A percentile compares a stretch with the other conserved stretches of the same genome.
Evolutionary conservation across 495 filamentous ascomycete genomes (phyloP).

Genomic region (Tuber calosporum): DNA sequence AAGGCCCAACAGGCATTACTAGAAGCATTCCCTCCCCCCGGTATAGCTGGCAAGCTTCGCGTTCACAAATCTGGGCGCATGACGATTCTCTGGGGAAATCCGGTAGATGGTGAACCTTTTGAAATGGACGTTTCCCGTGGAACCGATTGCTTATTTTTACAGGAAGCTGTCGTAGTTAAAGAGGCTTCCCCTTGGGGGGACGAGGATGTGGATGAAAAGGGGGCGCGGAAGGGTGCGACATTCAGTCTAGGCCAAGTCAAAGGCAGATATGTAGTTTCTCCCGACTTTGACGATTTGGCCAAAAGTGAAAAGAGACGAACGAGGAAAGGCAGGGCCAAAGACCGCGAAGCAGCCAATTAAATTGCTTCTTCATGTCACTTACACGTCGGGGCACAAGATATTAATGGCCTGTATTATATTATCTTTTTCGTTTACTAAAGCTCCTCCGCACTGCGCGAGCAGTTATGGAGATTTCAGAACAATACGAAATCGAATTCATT

Average conservation of each 20-base stretch:
- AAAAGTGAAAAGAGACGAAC: slow-evolving; percentile 9
- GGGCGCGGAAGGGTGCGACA: slow-evolving; percentile 34
- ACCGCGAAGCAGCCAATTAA: background rate
- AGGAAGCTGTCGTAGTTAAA: slow-evolving; percentile 40
- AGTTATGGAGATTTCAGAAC: background rate
- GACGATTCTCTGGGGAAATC: slow-evolving; percentile 32
- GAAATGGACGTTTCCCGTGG: slow-evolving; percentile 40
- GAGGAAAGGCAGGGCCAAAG: slow-evolving; percentile 15
- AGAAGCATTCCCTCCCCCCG: slow-evolving; percentile 34
- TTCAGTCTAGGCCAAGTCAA: slow-evolving; percentile 39
- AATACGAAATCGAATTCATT: background rate
- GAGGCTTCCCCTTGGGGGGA: slow-evolving; percentile 36
- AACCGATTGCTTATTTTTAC: slow-evolving; percentile 36
- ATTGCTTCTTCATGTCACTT: background rate
- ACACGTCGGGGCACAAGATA: background rate
- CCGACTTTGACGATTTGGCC: slow-evolving; percentile 32
- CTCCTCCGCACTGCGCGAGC: background rate
- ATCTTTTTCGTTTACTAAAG: background rate
- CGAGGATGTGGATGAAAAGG: slow-evolving; percentile 38
- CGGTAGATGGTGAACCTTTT: slow-evolving; percentile 26
- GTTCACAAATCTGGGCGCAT: slow-evolving; percentile 39
- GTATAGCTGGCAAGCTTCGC: slow-evolving; percentile 37
- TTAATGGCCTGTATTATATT: background rate
- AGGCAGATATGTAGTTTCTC: slow-evolving; percentile 39
- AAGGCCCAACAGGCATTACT: slow-evolving; percentile 29